These are phyloP conservation scores for Parastagonospora avenae DNA, from an alignment of 2,329 filamentous ascomycete genomes.

Conservation along the genomic window DNA sequence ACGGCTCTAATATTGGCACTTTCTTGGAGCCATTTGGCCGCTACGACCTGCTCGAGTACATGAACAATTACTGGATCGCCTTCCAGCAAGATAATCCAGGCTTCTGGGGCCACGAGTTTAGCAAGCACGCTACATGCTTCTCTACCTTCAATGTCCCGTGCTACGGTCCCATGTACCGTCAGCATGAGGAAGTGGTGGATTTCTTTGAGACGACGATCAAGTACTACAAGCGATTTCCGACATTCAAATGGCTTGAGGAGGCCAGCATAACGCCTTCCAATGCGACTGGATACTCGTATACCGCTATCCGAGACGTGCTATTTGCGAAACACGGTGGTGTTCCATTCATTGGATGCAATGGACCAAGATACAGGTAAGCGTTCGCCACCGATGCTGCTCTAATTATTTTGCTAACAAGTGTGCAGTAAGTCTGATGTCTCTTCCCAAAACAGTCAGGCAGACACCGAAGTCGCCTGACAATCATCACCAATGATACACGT, in stretches of 20 bases:
- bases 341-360: constrained; percentile 67
- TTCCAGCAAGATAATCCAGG: constrained; percentile 61
- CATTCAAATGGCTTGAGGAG: constrained; percentile 63
- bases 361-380: constrained; percentile 57
- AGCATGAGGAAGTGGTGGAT: constrained; percentile 66
- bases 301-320: constrained; percentile 59
- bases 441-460: too few species aligned
- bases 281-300: constrained; percentile 60
- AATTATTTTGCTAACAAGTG: too few species aligned
- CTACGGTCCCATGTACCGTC: constrained; percentile 63
- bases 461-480: too few species aligned
- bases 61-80: constrained; percentile 70
- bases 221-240: constrained; percentile 65
- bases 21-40: constrained; percentile 65
- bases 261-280: constrained; percentile 64
- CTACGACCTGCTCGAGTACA: constrained; percentile 66
- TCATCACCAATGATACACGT: too few species aligned
- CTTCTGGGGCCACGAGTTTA: constrained; percentile 72
- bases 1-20: constrained; percentile 61
- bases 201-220: constrained; percentile 66
- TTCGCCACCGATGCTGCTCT: too few species aligned
- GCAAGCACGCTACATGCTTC: constrained; percentile 71
- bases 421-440: too few species aligned
- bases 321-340: constrained; percentile 57
- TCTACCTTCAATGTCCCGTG: constrained; percentile 68